Evolutionary conservation across 768 basidiomycete species (phyloP).

Genomic region (Candolleomyces efflorescens): DNA sequence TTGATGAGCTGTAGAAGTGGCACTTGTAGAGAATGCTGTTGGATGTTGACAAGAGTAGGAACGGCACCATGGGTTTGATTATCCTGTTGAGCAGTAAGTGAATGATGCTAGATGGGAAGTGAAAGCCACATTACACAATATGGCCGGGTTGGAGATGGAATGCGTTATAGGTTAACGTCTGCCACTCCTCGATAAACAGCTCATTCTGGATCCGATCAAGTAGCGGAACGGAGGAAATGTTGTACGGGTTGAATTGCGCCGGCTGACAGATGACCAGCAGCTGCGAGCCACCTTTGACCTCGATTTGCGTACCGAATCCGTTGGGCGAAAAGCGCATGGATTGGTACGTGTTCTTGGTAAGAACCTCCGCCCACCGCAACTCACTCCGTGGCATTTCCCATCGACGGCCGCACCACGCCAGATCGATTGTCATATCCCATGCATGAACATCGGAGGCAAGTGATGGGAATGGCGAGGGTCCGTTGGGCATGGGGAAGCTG

Average conservation of each 20-base stretch:
- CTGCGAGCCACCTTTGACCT: not conserved
- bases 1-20: too few species aligned
- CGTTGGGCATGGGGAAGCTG: not conserved
- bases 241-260: not conserved
- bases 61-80: too few species aligned
- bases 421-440: not conserved
- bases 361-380: not conserved
- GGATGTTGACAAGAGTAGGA: too few species aligned
- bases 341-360: not conserved
- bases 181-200: not conserved
- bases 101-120: too few species aligned
- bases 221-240: not conserved
- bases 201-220: not conserved
- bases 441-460: not conserved
- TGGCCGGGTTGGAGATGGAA: not conserved
- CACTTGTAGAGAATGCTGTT: too few species aligned
- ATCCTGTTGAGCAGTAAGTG: too few species aligned
- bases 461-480: not conserved
- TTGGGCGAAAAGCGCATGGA: not conserved
- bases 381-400: slow-evolving; percentile 1
- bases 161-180: not conserved
- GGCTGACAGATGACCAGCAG: not conserved
- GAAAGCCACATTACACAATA: too few species aligned
- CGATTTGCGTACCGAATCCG: not conserved
- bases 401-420: not conserved